A percentile compares a stretch with the other conserved stretches of the same genome.
phyloP scores from a whole-genome alignment of 208 protist genomes.

The Zelonia costaricensis region DNA sequence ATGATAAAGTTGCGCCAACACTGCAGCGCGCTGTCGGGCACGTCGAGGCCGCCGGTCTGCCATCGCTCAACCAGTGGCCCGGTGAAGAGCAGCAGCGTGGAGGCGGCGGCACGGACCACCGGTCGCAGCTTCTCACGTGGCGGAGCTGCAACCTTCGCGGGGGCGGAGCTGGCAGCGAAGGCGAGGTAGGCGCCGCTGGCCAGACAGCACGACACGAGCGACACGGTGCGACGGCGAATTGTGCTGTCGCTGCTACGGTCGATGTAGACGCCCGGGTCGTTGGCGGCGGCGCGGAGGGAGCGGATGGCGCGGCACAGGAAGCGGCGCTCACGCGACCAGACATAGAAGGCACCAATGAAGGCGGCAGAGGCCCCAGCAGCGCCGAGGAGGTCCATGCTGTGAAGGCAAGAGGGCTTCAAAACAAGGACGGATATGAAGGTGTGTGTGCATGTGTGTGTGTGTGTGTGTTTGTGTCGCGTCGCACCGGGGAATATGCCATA shows the following conservation, averaged over 20 bases:
- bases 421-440: conserved; percentile 2
- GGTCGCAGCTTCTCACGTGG: not conserved
- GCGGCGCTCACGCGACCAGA: conserved; percentile 48
- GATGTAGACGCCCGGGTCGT: conserved; percentile 29
- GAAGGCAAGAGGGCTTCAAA: conserved; percentile 2
- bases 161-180: not conserved
- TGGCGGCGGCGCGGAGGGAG: conserved; percentile 38
- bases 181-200: conserved; percentile 14
- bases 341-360: conserved; percentile 69
- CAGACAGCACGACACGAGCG: conserved; percentile 17
- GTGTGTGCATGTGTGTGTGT: not conserved
- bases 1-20: conserved; percentile 52
- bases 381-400: conserved; percentile 44
- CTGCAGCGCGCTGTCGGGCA: conserved; percentile 8
- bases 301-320: conserved; percentile 28
- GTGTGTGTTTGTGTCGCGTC: too few relatives aligned
- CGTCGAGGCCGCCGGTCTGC: not conserved
- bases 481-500: too few relatives aligned
- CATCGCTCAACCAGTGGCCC: conserved; percentile 36
- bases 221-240: conserved; percentile 38
- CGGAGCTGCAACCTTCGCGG: not conserved
- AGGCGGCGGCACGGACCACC: conserved; percentile 9
- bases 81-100: conserved; percentile 49
- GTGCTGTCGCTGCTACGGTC: conserved; percentile 42
- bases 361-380: conserved; percentile 28